Base-by-base conservation (phyloP, 345 rosid species). In the Nasturtium officinale region DNA sequence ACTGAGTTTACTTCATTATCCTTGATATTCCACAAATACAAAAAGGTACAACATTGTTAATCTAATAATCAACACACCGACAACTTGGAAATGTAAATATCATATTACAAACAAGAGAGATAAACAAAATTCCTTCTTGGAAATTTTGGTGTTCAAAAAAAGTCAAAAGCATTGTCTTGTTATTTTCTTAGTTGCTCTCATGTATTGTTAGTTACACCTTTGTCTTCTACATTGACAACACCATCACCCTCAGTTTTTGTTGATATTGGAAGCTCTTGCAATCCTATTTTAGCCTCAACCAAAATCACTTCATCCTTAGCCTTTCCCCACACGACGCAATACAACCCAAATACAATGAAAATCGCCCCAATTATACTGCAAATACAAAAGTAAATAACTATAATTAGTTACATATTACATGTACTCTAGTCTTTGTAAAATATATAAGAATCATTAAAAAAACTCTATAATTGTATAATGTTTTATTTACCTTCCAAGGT, bases 261-360 rank as follows among this genome's bases (percentile, higher is more conserved):
- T 10, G 21, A 43, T 1, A 86, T 69, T 0, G 96, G 96, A 52
- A 92, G 69, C 69, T 87, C 92, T 15, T 67, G 80, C 50, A 52
- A 32, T 15, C 67, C 86, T 9, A 29, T 43, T 65, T 83, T 82
- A 38, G 81, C 83, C 21, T 79, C 78, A 0, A 47, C 35, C 20
- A 60, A 29, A 6, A 80, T 43, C 55, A 16, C 43, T 33, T 9
- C 30, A 16, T 95, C 97, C 61, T 91, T 95, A 83, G 87, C 82
- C 77, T 95, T 95, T 2, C 97, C 99, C 99, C 99, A 91, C 67
- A 87, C 91, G 1, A 95, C 97, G 1, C 81, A 67, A 79, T 95
- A 91, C 6, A 91, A 84, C 5, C 97, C 99, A 7, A 82, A 13
- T 3, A 91, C 99, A 52, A 95, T 88, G 69, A 89, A 11, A 45